Evolutionary conservation across 2,329 filamentous ascomycete genomes (phyloP).

Genomic region (Lojkania enalia): DNA sequence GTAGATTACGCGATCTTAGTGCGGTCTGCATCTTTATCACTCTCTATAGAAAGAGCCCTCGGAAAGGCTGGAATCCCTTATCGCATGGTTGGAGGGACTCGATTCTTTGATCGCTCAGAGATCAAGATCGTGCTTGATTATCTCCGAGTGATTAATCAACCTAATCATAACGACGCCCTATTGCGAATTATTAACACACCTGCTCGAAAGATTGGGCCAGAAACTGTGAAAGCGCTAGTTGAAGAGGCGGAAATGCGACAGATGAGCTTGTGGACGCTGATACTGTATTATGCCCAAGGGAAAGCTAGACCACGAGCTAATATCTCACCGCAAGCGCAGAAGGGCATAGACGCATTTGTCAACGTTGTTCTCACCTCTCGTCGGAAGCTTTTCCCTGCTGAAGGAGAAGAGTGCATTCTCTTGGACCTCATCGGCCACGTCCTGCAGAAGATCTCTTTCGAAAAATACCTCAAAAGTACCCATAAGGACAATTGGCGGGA

Average conservation of each 20-base stretch:
- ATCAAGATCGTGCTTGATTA: constrained; percentile 89
- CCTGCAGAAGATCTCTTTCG: constrained; percentile 68
- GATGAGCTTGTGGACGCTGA: constrained; percentile 74
- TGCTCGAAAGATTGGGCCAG: constrained; percentile 76
- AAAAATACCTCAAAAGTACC: constrained; percentile 71
- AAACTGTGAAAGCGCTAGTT: constrained; percentile 72
- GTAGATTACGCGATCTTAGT: constrained; percentile 85
- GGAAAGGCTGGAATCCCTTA: constrained; percentile 83
- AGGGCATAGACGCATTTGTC: constrained; percentile 62
- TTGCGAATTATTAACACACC: constrained; percentile 84
- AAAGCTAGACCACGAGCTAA: constrained; percentile 56
- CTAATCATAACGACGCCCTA: constrained; percentile 84
- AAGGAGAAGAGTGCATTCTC: constrained; percentile 44
- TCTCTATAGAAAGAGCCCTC: constrained; percentile 81
- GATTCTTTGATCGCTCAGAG: constrained; percentile 90
- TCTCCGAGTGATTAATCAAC: constrained; percentile 79
- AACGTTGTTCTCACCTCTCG: constrained; percentile 62
- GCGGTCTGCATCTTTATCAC: constrained; percentile 79
- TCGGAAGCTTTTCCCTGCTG: constrained; percentile 56
- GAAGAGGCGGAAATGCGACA: constrained; percentile 74
- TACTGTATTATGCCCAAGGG: constrained; percentile 63
- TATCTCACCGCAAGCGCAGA: constrained; percentile 58
- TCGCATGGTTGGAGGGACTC: constrained; percentile 86
- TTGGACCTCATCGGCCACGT: constrained; percentile 59
- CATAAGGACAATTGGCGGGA: constrained; percentile 68